A percentile compares a stretch with the other conserved stretches of the same genome.
Evolutionary conservation across 2,329 filamentous ascomycete genomes (phyloP).

Genomic region (Claviceps paspali): DNA sequence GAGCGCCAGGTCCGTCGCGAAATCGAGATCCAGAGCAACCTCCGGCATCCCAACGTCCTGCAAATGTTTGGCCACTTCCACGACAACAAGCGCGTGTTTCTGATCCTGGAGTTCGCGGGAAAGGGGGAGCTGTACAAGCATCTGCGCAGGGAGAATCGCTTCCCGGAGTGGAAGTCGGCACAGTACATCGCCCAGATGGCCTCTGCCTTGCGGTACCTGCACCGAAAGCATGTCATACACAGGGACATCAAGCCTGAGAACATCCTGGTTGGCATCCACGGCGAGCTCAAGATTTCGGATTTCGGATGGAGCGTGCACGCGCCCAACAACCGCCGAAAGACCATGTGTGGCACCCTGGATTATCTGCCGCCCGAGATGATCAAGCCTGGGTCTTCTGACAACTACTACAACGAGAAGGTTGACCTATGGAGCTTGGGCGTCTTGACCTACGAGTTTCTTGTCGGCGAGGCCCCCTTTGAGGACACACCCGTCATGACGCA

Average conservation of each 20-base stretch:
- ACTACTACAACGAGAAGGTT: constrained; percentile 89
- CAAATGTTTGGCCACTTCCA: constrained; percentile 57
- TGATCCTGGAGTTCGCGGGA: constrained; percentile 55
- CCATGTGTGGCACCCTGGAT: constrained; percentile 93
- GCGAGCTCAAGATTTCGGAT: constrained; percentile 96
- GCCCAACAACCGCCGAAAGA: constrained; percentile 82
- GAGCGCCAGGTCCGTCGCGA: constrained; percentile 59
- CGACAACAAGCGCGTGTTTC: constrained; percentile 54
- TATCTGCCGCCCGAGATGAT: constrained; percentile 98
- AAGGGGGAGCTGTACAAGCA: constrained; percentile 57
- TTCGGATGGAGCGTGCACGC: constrained; percentile 98
- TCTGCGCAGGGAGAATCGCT: constrained; percentile 48
- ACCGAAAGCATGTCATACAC: constrained; percentile 18
- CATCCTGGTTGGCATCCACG: constrained; percentile 57
- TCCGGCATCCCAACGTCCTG: constrained; percentile 51
- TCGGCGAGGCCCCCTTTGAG: constrained; percentile 93
- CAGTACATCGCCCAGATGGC: constrained; percentile 63
- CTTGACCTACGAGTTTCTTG: constrained; percentile 88
- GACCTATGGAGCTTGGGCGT: constrained; percentile 94
- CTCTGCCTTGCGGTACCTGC: constrained; percentile 14
- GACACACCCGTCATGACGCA: constrained; percentile 47
- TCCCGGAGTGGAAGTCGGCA: constrained; percentile 54
- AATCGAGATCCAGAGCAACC: constrained; percentile 59
- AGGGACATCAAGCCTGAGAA: constrained; percentile 22
- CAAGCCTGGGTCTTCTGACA: constrained; percentile 62